Percentiles rank a stretch among this genome's conserved stretches.
Conservation (phyloP, 306 rosid genomes). For the Rosa persica region DNA sequence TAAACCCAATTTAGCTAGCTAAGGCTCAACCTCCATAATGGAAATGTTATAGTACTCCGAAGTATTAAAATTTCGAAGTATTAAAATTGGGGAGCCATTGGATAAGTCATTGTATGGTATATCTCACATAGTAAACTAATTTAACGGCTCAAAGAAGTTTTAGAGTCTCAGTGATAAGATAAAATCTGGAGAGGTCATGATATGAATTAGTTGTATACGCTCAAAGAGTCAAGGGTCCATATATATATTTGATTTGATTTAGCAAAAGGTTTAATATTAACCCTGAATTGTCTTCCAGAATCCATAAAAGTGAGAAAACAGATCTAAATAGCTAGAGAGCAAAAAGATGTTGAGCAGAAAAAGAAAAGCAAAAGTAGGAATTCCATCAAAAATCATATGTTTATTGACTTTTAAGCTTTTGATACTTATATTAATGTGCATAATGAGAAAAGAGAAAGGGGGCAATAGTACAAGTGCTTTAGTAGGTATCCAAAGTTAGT, state of each 20-base stretch:
- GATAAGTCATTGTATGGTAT: background rate
- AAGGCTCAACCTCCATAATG: background rate
- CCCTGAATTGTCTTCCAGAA: conserved; percentile 16
- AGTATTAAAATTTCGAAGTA: no score
- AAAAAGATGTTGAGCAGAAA: conserved; percentile 3
- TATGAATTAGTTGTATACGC: background rate
- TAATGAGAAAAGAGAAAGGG: conserved; percentile 36
- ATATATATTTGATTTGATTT: background rate
- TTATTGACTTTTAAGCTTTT: conserved; percentile 27
- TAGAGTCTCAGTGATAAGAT: background rate
- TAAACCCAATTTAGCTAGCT: background rate
- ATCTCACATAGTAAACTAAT: background rate
- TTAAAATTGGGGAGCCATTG: background rate
- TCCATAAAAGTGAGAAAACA: background rate
- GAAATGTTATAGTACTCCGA: background rate
- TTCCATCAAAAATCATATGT: conserved; percentile 24
- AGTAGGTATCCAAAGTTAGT: conserved; percentile 56
- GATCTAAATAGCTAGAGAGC: background rate
- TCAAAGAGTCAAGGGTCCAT: background rate
- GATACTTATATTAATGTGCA: conserved; percentile 33
- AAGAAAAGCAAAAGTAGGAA: conserved; percentile 17
- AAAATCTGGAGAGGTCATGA: background rate
- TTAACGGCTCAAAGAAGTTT: background rate
- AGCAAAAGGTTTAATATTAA: background rate
- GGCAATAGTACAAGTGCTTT: conserved; percentile 38